Conservation (phyloP, 176 grass and related monocot genomes). For the Musa schizocarpa region DNA sequence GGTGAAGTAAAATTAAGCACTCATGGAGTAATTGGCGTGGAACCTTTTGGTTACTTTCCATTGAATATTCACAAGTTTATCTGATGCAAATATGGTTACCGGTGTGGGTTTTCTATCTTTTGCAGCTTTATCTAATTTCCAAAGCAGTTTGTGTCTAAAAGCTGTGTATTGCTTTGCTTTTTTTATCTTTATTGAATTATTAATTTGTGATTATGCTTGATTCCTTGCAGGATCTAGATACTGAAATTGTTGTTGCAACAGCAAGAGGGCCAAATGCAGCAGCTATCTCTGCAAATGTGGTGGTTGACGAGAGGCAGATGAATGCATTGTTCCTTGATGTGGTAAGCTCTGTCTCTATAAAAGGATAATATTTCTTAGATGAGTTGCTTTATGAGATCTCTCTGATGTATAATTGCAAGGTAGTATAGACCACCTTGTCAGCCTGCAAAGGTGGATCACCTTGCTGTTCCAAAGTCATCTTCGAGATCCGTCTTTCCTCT, state of each 20-base stretch:
- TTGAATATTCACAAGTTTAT: not conserved
- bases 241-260: conserved; percentile 77
- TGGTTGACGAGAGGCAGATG: conserved; percentile 81
- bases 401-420: not conserved
- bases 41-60: not conserved
- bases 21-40: not conserved
- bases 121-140: not conserved
- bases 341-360: conserved; percentile 29
- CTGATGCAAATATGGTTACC: not conserved
- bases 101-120: not conserved
- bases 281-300: conserved; percentile 74
- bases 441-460: too few relatives aligned
- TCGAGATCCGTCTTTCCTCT: not conserved
- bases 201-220: not conserved
- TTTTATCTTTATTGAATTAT: not conserved
- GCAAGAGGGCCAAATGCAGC: conserved; percentile 57
- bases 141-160: too few relatives aligned
- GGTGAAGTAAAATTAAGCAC: not conserved
- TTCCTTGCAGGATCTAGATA: conserved; percentile 67
- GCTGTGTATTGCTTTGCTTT: not conserved
- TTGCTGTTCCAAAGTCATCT: not conserved
- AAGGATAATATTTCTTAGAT: not conserved
- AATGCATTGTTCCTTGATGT: conserved; percentile 96
- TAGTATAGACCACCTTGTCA: not conserved
- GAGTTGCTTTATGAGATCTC: not conserved